Base-by-base conservation (phyloP, 257 asterid genomes). In the Primulina eburnea region DNA sequence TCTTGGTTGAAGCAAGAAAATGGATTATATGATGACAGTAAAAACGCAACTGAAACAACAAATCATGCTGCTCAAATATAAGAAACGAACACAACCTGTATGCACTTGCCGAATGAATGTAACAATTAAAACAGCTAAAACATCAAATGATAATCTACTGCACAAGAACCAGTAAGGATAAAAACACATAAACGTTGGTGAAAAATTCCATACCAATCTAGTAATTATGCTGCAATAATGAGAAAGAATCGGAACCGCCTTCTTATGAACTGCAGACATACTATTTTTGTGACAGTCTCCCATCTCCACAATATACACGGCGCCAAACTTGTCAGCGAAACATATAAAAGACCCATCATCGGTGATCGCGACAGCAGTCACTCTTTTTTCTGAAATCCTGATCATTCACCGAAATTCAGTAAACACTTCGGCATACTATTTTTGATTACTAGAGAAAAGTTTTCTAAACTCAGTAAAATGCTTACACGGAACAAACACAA, bases 201-300 rank as follows among this genome's bases (percentile, higher is more conserved):
- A 5, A 65, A 64, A 65, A 35, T 21, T 29, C 50, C 81, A 16
- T 86, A 93, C 99, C 98, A 94, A 79, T 79, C 96, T 83, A 71
- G 96, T 94, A 78, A 92, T 88, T 64, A 92, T 94, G 87, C 98
- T 94, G 82, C 99, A 92, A 80, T 92, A 89, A 76, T 92, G 99
- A 63, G 96, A 85, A 76, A 94, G 93, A 78, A 91, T 81, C 8
- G 97, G 94, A 65, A 82, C 83, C 57, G 87, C 93, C 79, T 88
- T 94, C 85, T 80, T 88, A 55, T 74, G 67, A 70, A 73, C 63
- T 50, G 76, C 72, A 75, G 76, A 75, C 21, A 59, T 69, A 71
- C 74, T 77, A 73, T 77, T 85, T 18, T 62, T 50, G 75, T 71
- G 55, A 35, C 30, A 59, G 73, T 79, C 81, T 30, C 88, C 80